Evolutionary conservation across 208 protist species (phyloP), one percentile per base, ranked within the genome.

Genomic region (Wallacemonas collosoma): DNA sequence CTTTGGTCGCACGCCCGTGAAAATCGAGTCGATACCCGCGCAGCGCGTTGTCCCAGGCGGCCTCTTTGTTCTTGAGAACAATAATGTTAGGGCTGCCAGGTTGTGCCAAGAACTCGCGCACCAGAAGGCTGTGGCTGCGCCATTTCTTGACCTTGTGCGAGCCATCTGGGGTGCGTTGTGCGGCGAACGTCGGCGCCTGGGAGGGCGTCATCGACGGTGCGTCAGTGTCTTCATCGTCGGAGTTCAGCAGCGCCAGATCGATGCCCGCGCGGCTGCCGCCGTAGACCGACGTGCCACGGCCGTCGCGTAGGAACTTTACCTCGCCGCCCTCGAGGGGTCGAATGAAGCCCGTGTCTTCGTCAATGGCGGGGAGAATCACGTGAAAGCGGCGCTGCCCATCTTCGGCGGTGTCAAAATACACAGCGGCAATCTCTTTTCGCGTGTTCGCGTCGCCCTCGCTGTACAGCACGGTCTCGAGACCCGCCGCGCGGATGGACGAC

Each of bases 361-460:
- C 80, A 43, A 85, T 85, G 58, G 80, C 73, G 50, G 80, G 80
- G 44, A 85, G 76, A 17, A 85, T 54, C n/a, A 85, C 80, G 60
- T 76, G 73, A 41, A 85, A 76, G 53, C 72, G 68, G 38, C 63
- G 45, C 71, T 79, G 53, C 26, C 73, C 72, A 65, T 85, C 80
- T 54, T 62, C 68, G 15, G 72, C 71, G 64, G 72, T 50, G 35
- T 77, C 58, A 17, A 85, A 68, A 44, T 71, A 50, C 14, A 85
- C 56, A 6, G 76, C 69, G 1, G 75, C 47, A n/a, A 85, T 72
- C 73, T 85, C 80, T 61, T 81, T 85, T 11, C 80, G 80, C 0
- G 67, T 72, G 2, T 55, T 70, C 65, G 71, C 73, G 73, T 68
- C 66, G 47, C 80, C 80, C 62, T 85, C 80, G 60, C 80, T 85